A percentile compares a stretch with the other conserved stretches of the same genome.
phyloP scores from a whole-genome alignment of 352 stramenopile species.

The Pythium biforme region DNA sequence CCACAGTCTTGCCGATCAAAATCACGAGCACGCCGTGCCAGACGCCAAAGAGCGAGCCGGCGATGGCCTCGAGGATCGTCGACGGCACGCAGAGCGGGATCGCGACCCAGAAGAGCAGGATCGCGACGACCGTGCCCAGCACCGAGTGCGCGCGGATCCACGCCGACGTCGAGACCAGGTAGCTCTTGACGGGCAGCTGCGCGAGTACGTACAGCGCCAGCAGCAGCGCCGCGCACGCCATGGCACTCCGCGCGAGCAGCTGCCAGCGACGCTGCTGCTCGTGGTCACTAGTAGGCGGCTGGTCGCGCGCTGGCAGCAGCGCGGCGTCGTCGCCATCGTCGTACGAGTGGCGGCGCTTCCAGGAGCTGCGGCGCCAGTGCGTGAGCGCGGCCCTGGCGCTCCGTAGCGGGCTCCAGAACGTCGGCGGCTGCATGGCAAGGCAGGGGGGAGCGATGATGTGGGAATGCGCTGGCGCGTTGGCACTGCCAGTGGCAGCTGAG shows the following conservation, averaged over 20 bases:
- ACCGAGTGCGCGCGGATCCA: conserved; percentile 57
- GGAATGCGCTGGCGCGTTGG: neutral
- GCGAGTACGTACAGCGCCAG: conserved; percentile 35
- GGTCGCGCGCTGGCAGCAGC: conserved; percentile 2
- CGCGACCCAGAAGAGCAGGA: conserved; percentile 57
- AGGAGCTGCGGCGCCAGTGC: conserved; percentile 14
- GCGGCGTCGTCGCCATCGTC: conserved; percentile 15
- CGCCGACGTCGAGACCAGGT: conserved; percentile 35
- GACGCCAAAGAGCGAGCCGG: conserved; percentile 68
- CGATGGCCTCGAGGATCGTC: conserved; percentile 62
- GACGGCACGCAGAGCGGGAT: conserved; percentile 70
- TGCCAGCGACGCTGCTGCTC: neutral
- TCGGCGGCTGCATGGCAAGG: conserved; percentile 2
- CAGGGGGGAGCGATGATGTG: neutral
- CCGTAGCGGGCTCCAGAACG: conserved; percentile 12
- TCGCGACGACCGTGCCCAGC: conserved; percentile 48
- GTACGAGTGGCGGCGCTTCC: conserved; percentile 20
- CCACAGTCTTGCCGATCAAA: conserved; percentile 61
- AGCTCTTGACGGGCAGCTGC: conserved; percentile 45
- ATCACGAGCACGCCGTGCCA: conserved; percentile 51
- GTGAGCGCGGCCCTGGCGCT: conserved; percentile 1
- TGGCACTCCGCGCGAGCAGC: neutral
- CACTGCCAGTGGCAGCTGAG: neutral
- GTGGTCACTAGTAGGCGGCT: neutral
- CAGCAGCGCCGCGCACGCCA: neutral